A percentile compares a stretch with the other conserved stretches of the same genome.
Conservation (phyloP, 2,329 filamentous ascomycete species). For the Bimuria novae-zelandiae region DNA sequence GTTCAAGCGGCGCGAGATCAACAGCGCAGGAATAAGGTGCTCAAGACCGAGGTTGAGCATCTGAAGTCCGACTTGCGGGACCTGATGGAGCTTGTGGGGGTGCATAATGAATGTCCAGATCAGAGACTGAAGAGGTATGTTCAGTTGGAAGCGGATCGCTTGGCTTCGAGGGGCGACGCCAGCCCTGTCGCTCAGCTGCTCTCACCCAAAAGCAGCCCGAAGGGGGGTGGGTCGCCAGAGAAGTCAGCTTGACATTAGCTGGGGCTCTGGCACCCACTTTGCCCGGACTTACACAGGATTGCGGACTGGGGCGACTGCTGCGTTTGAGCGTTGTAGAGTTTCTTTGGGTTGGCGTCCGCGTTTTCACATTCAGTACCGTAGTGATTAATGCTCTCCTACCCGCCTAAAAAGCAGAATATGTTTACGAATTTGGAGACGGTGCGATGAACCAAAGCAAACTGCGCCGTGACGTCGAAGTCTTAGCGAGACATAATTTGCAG, state of each 20-base stretch:
- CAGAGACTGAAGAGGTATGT: slow-evolving; percentile 29
- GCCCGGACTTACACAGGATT: neutral
- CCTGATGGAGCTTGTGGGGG: slow-evolving; percentile 29
- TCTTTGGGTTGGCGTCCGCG: no score
- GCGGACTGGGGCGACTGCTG: no score
- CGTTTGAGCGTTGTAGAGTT: no score
- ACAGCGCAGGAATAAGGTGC: slow-evolving; percentile 31
- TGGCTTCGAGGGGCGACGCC: slow-evolving; percentile 11
- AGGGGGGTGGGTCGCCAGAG: neutral
- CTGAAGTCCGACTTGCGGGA: slow-evolving; percentile 27
- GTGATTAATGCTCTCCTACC: no score
- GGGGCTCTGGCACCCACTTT: no score
- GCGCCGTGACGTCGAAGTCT: no score
- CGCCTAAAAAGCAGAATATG: no score
- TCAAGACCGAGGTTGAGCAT: slow-evolving; percentile 35
- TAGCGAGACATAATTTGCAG: neutral
- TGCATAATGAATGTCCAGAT: slow-evolving; percentile 33
- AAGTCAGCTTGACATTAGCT: neutral
- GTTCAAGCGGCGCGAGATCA: slow-evolving; percentile 49
- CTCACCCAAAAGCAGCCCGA: neutral
- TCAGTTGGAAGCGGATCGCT: slow-evolving; percentile 31
- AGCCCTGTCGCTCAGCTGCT: neutral
- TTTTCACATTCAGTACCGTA: no score
- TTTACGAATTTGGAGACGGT: neutral
- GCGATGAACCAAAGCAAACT: neutral